Evolutionary conservation across 2,329 filamentous ascomycete genomes (phyloP).

Genomic region (Penicillium brevicompactum): DNA sequence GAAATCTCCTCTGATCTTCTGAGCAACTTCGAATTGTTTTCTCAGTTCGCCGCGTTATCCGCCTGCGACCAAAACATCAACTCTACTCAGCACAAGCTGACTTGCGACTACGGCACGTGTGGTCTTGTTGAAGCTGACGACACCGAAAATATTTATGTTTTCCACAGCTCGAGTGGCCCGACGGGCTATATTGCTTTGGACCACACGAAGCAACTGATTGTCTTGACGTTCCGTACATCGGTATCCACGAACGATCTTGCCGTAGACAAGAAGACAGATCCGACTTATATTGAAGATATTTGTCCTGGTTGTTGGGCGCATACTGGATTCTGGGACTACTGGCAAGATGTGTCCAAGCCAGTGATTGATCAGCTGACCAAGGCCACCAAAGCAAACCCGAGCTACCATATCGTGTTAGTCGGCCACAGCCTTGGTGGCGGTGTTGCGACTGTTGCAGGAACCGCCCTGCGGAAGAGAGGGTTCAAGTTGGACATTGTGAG

Average conservation of each 20-base stretch:
- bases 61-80: conserved; percentile 8
- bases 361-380: neutral
- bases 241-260: neutral
- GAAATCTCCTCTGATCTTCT: conserved; percentile 1
- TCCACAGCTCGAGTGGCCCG: neutral
- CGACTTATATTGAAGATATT: neutral
- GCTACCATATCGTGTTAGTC: neutral
- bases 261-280: neutral
- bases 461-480: neutral
- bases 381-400: neutral
- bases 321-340: conserved; percentile 3
- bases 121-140: neutral
- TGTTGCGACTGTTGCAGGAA: neutral
- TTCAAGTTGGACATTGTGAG: conserved; percentile 1
- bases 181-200: conserved; percentile 5
- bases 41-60: neutral
- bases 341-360: neutral
- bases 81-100: neutral
- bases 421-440: conserved; percentile 1
- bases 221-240: neutral
- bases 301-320: neutral
- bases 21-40: neutral
- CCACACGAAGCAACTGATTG: neutral
- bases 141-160: neutral
- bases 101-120: conserved; percentile 1